These are phyloP conservation scores for Saccharomycopsis lassenensis DNA, from an alignment of 805 yeast species.

Conservation along the genomic window DNA sequence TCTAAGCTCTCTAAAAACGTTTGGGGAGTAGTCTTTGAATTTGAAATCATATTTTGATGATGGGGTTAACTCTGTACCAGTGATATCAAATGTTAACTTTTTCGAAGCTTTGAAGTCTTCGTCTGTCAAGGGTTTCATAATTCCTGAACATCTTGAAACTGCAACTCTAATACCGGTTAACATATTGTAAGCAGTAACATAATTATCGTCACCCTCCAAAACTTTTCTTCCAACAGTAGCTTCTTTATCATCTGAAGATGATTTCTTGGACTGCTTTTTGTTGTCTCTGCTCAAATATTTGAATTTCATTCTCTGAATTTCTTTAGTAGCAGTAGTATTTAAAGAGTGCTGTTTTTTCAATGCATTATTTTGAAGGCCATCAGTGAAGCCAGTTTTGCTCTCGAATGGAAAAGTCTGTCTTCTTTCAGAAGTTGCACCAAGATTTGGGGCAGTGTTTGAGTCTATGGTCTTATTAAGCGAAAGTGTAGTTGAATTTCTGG, in stretches of 20 bases:
- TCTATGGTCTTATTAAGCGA: too few relatives aligned
- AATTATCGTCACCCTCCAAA: conserved; percentile 88
- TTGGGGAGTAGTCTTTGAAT: conserved; percentile 93
- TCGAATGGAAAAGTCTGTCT: too few relatives aligned
- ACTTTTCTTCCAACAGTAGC: conserved; percentile 34
- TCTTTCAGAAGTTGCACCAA: too few relatives aligned
- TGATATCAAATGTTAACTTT: conserved; percentile 77
- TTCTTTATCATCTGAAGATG: conserved; percentile 3
- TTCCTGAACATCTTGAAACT: conserved; percentile 83
- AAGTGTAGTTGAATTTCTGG: too few relatives aligned
- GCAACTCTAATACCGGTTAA: conserved; percentile 93
- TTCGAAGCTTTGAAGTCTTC: conserved; percentile 63
- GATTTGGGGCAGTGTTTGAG: too few relatives aligned
- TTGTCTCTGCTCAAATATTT: conserved; percentile 13
- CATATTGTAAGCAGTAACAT: conserved; percentile 93
- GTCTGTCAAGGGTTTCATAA: conserved; percentile 60
- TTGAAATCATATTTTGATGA: conserved; percentile 92
- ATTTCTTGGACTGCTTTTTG: conserved; percentile 11
- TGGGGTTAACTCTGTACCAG: conserved; percentile 84
- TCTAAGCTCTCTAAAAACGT: conserved; percentile 81
- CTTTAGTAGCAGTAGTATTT: conserved; percentile 15
- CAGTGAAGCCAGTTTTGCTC: too few relatives aligned
- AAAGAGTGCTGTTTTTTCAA: too few relatives aligned
- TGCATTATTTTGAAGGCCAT: too few relatives aligned
- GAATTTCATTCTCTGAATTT: conserved; percentile 17